phyloP scores from a whole-genome alignment of 768 basidiomycete species.

The Pulveroboletus sp. region DNA sequence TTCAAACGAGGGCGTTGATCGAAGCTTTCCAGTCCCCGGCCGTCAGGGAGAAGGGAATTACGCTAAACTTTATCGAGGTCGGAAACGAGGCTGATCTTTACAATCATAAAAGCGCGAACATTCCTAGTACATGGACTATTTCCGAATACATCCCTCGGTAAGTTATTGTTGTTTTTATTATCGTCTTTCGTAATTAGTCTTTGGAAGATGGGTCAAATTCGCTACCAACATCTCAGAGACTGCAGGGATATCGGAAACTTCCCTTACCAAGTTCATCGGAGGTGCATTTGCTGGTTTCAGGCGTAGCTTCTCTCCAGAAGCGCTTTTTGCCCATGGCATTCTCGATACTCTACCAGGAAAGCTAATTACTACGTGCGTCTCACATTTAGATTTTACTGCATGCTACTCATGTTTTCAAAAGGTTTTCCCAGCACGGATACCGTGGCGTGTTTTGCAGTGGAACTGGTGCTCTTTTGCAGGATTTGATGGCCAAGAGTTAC shows the following conservation, averaged over 20 bases:
- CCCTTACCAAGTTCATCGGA: constrained; percentile 46
- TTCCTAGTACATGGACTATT: constrained; percentile 37
- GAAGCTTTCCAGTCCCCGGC: constrained; percentile 44
- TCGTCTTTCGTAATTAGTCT: not conserved
- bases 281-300: constrained; percentile 50
- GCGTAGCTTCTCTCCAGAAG: constrained; percentile 60
- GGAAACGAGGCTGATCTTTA: constrained; percentile 66
- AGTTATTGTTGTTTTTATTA: constrained; percentile 19
- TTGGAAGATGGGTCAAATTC: constrained; percentile 49
- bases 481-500: constrained; percentile 62
- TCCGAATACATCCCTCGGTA: constrained; percentile 50
- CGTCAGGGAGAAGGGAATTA: constrained; percentile 40
- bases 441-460: constrained; percentile 53
- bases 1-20: constrained; percentile 46
- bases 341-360: constrained; percentile 46
- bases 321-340: constrained; percentile 51
- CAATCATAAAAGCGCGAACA: constrained; percentile 43
- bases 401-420: constrained; percentile 5
- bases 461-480: constrained; percentile 49
- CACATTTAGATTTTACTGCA: not conserved
- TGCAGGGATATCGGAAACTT: constrained; percentile 35
- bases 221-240: constrained; percentile 47
- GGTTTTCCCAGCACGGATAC: constrained; percentile 42
- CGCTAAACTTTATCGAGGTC: constrained; percentile 56
- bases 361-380: constrained; percentile 52